Percentiles rank a stretch among this genome's conserved stretches.
These are phyloP conservation scores for Rhododendron ovatum DNA, from an alignment of 148 eudicot species.

Conservation along the genomic window DNA sequence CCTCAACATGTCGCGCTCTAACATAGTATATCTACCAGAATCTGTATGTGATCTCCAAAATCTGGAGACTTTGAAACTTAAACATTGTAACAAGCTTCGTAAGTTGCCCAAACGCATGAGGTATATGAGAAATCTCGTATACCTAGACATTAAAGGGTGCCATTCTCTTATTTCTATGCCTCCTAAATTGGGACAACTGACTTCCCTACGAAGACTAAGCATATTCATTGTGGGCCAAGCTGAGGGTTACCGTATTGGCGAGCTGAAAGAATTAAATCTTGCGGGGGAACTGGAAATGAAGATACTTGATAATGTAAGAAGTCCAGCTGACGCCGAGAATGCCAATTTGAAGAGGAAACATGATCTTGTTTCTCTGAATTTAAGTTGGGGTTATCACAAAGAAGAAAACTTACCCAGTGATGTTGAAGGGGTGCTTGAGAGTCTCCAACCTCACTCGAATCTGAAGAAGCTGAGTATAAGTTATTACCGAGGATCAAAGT, in stretches of 20 bases:
- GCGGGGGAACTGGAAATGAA: not conserved
- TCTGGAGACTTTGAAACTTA: not conserved
- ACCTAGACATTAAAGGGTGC: not conserved
- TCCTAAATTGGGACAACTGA: no score
- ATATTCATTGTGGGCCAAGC: conserved; percentile 5
- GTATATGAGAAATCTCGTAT: not conserved
- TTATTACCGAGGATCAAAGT: not conserved
- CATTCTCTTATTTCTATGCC: not conserved
- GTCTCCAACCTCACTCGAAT: conserved; percentile 1
- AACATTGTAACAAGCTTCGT: fast-evolving
- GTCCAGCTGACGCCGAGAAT: not conserved
- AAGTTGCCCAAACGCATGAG: not conserved
- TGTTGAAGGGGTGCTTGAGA: not conserved
- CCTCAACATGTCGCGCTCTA: not conserved
- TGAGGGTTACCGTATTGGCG: not conserved
- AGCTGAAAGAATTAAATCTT: conserved; percentile 8
- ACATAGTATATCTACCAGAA: not conserved
- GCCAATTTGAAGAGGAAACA: not conserved
- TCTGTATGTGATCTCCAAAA: not conserved
- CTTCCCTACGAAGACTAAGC: no score
- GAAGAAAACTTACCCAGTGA: not conserved
- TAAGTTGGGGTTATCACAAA: not conserved
- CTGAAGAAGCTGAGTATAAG: not conserved
- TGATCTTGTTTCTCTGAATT: not conserved
- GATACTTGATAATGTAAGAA: not conserved